Evolutionary conservation across 1,284 basidiomycete species (phyloP).

Genomic region (Psilocybe mexicana): DNA sequence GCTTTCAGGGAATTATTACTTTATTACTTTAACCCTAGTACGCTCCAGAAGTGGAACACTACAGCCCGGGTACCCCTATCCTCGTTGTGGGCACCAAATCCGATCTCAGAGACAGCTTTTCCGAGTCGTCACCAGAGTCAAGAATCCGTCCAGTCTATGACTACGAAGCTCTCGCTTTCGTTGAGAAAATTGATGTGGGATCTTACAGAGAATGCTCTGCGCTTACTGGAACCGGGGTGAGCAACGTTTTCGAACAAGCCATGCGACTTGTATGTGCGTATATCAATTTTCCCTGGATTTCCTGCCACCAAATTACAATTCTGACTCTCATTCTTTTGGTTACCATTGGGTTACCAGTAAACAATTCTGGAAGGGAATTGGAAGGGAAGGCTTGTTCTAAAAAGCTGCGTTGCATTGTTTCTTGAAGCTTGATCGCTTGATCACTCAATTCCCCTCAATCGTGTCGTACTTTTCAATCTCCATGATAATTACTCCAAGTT

Average conservation of each 20-base stretch:
- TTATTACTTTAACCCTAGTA: neutral
- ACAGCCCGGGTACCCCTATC: neutral
- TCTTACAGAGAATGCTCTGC: slow-evolving; percentile 97
- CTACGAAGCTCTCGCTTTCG: neutral
- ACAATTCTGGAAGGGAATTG: too few species aligned
- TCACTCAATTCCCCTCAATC: too few species aligned
- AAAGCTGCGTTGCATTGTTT: too few species aligned
- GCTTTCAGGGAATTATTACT: neutral
- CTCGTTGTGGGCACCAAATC: slow-evolving; percentile 3
- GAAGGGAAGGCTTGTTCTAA: too few species aligned
- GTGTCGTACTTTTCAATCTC: too few species aligned
- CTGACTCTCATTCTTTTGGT: too few species aligned
- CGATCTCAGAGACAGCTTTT: neutral
- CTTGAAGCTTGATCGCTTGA: too few species aligned
- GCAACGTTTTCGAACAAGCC: slow-evolving; percentile 42
- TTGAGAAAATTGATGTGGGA: slow-evolving; percentile 67
- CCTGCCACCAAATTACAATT: too few species aligned
- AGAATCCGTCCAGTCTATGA: neutral
- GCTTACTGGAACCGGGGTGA: slow-evolving; percentile 93
- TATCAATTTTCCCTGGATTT: neutral
- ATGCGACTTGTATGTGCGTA: neutral
- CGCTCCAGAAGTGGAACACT: neutral
- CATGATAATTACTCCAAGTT: too few species aligned
- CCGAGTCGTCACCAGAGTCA: neutral
- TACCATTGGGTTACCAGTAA: too few species aligned